Evolutionary conservation across 2,329 filamentous ascomycete genomes (phyloP), one percentile per base, ranked within the genome.

Genomic region (Didymella lethalis): DNA sequence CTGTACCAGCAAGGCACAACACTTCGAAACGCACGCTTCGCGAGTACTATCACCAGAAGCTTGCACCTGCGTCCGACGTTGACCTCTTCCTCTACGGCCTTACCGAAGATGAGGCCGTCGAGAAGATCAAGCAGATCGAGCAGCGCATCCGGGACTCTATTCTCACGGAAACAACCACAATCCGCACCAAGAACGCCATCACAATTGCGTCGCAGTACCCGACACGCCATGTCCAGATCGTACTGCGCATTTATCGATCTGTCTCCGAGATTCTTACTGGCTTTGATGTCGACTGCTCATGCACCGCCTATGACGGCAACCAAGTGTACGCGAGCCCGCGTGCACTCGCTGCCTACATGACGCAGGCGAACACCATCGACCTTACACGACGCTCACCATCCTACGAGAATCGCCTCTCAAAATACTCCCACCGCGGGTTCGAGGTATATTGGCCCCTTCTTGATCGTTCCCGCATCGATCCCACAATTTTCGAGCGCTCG

Each of bases 51-150:
- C 92, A 96, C 69, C 87, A 93, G 69, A 86, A 88, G 61, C 85
- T 94, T 63, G 90, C 90, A 11, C 92, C 92, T 0, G 91, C 92
- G 1, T 94, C 91, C 4, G 92, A 96, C 74, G 90, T 96, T 10
- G 92, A 96, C 73, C 82, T 96, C 2, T 96, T 96, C 73, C 78
- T 96, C 29, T 94, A 95, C 68, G 92, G 89, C 0, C 82, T 96
- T 62, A 88, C 83, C 8, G 90, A 95, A 67, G 86, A 92, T 47
- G 81, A 93, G 71, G 92, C 90, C 0, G 81, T 93, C 18, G 87
- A 92, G 69, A 95, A 96, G 81, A 95, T 96, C 77, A 89, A 90
- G 71, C 82, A 91, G 64, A 94, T 96, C 59, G 92, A 96, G 75
- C 79, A 82, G 23, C 84, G 82, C n/a, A 84, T 96, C 65, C 87